phyloP scores from a whole-genome alignment of 805 yeast genomes.

The Jamesozyma rosinii region DNA sequence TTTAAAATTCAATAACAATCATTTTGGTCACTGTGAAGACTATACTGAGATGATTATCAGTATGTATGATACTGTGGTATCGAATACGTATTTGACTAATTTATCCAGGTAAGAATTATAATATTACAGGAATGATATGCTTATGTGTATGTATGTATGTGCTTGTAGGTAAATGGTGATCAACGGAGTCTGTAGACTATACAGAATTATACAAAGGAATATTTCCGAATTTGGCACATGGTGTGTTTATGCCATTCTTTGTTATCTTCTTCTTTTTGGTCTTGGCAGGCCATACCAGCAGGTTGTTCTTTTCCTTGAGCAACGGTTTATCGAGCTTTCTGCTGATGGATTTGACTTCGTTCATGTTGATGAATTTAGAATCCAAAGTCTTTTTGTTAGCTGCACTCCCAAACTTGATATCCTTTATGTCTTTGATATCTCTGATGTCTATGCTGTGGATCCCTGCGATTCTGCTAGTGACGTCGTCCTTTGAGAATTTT shows the following conservation, averaged over 20 bases:
- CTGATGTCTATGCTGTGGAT: slow-evolving; percentile 19
- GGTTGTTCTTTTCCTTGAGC: slow-evolving; percentile 13
- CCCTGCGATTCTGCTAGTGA: slow-evolving; percentile 11
- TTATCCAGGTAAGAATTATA: too few species aligned
- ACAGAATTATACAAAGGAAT: slow-evolving; percentile 13
- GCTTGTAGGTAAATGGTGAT: too few species aligned
- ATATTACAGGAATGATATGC: too few species aligned
- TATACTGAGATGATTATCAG: too few species aligned
- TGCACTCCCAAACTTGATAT: slow-evolving; percentile 5
- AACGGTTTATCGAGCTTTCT: slow-evolving; percentile 19
- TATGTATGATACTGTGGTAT: too few species aligned
- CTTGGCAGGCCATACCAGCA: slow-evolving; percentile 21
- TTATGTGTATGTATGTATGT: too few species aligned
- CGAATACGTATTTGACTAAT: too few species aligned
- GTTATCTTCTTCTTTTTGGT: slow-evolving; percentile 7
- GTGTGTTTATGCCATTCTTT: slow-evolving; percentile 1
- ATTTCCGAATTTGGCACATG: slow-evolving; percentile 7
- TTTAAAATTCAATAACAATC: too few species aligned
- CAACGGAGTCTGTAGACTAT: too few species aligned
- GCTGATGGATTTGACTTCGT: slow-evolving; percentile 18
- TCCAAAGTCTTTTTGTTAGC: slow-evolving; percentile 5
- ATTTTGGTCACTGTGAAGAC: too few species aligned
- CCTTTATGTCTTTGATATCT: slow-evolving; percentile 13
- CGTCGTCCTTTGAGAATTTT: slow-evolving; percentile 3
- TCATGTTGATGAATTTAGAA: slow-evolving; percentile 7